Conservation (phyloP, 208 protist genomes). For the Tetramitus jugosus region DNA sequence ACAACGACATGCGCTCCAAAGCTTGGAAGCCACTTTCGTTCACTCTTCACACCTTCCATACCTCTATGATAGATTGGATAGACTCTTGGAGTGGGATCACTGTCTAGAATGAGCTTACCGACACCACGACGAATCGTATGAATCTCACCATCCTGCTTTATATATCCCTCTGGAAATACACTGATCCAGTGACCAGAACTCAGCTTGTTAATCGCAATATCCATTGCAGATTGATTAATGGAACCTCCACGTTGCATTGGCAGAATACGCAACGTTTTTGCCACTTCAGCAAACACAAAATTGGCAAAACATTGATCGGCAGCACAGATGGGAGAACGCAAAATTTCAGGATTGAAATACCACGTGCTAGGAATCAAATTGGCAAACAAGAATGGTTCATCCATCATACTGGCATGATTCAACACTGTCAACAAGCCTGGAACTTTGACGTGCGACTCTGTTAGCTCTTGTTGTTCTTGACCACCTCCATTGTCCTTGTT, state of each 20-base stretch:
- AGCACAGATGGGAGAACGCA: neutral
- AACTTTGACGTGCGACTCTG: too few species aligned
- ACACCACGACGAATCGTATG: neutral
- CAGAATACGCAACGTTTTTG: neutral
- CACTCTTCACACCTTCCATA: neutral
- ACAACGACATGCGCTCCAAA: neutral
- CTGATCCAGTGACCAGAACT: neutral
- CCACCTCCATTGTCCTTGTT: too few species aligned
- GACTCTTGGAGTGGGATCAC: neutral
- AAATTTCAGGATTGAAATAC: neutral
- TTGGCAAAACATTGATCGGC: neutral
- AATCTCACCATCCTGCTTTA: neutral
- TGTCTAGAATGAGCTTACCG: neutral
- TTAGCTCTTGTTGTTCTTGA: too few species aligned
- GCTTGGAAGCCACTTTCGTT: neutral
- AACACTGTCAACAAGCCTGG: neutral
- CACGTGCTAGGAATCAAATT: neutral
- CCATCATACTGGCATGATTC: neutral
- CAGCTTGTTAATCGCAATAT: neutral
- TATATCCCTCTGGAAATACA: neutral
- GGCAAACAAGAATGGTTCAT: neutral
- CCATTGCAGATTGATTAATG: neutral
- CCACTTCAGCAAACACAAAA: neutral
- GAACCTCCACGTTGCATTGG: neutral
- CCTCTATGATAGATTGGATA: slow-evolving; percentile 9